phyloP scores from a whole-genome alignment of 129 eudicot genomes.

The sunflower (Helianthus annuus) region HanXRQr2.0-SUNRISE NC_035434.2:123448961-123449460 shows the following conservation, averaged over 20 bases:
- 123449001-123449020: neutral
- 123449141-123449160: neutral
- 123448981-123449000: neutral
- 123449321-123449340: neutral
- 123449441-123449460: neutral
- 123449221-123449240: neutral
- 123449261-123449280: neutral
- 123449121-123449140: neutral
- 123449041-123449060: neutral
- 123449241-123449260: neutral
- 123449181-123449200: neutral
- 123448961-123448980: neutral
- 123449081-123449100: neutral
- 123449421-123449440: neutral
- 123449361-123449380: too few species aligned
- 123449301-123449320: neutral
- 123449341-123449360: too few species aligned
- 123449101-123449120: neutral
- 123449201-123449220: neutral
- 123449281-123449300: neutral
- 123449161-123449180: neutral
- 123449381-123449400: too few species aligned
- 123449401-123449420: too few species aligned
- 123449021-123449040: conserved; percentile 7
- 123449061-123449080: neutral